phyloP scores from a whole-genome alignment of 2,329 filamentous ascomycete genomes.

The Harringtonia lauricola region DNA sequence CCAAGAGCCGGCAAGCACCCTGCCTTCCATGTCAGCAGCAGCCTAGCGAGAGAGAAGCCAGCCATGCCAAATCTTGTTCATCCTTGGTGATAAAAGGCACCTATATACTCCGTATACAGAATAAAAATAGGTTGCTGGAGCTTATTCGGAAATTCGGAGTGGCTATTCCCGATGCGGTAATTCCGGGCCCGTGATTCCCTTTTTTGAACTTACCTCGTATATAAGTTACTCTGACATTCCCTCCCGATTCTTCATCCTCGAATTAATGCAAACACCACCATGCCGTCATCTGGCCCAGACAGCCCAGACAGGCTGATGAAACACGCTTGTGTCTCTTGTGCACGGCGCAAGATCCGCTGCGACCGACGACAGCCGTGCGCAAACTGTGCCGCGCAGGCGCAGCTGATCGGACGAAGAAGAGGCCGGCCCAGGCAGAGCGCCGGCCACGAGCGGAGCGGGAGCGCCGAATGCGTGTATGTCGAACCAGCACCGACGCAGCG shows the following conservation, averaged over 20 bases:
- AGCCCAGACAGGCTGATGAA: background rate
- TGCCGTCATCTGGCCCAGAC: background rate
- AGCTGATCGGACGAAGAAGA: background rate
- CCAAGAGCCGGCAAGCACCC: background rate
- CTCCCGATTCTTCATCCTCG: too few relatives aligned
- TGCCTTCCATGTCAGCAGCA: background rate
- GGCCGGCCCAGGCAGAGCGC: background rate
- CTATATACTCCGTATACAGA: too few relatives aligned
- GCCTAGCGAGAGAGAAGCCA: background rate
- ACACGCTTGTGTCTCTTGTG: slow-evolving; percentile 9
- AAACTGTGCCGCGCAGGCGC: slow-evolving; percentile 9
- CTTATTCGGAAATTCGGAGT: background rate
- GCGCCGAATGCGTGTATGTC: slow-evolving; percentile 14
- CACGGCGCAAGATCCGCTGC: slow-evolving; percentile 12
- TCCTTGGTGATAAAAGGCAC: too few relatives aligned
- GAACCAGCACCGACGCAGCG: slow-evolving; percentile 6
- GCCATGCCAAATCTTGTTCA: too few relatives aligned
- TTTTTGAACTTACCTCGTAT: background rate
- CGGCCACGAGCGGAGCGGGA: background rate
- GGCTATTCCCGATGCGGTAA: background rate
- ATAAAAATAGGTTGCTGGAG: background rate
- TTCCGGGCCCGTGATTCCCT: slow-evolving; percentile 2
- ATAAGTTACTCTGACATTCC: too few relatives aligned
- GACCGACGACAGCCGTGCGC: slow-evolving; percentile 10
- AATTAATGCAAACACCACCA: too few relatives aligned